phyloP scores from a whole-genome alignment of 495 filamentous ascomycete genomes.

The Halenospora varia region DNA sequence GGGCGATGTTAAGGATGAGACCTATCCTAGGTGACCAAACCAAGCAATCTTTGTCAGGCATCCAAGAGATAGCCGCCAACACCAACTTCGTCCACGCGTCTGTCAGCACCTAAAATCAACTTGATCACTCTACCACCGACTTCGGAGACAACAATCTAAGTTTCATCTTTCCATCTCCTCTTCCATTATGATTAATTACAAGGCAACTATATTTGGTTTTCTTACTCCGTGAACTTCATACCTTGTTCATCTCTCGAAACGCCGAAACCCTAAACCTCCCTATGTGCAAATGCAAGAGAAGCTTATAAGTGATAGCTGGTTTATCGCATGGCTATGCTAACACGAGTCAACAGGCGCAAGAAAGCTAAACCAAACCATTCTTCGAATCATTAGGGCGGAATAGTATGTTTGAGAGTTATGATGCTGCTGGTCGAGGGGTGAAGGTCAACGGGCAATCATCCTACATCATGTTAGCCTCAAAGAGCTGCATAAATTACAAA shows the following conservation, averaged over 20 bases:
- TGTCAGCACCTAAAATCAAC: background rate
- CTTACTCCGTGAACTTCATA: no score
- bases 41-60: no score
- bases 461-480: constrained; percentile 28
- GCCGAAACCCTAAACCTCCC: background rate
- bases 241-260: no score
- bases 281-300: background rate
- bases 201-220: no score
- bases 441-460: constrained; percentile 68
- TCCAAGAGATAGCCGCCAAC: no score
- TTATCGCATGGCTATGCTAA: background rate
- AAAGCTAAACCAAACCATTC: background rate
- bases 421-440: constrained; percentile 12
- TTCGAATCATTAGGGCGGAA: background rate
- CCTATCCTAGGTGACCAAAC: no score
- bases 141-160: background rate
- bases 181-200: no score
- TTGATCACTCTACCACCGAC: no score
- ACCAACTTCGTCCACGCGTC: background rate
- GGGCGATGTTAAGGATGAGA: no score
- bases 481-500: background rate
- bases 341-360: background rate
- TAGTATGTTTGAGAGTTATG: background rate
- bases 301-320: background rate
- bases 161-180: no score